These are phyloP conservation scores for Fomitiporia mediterranea DNA, from an alignment of 1,284 basidiomycete species.

Conservation along the genomic window DNA sequence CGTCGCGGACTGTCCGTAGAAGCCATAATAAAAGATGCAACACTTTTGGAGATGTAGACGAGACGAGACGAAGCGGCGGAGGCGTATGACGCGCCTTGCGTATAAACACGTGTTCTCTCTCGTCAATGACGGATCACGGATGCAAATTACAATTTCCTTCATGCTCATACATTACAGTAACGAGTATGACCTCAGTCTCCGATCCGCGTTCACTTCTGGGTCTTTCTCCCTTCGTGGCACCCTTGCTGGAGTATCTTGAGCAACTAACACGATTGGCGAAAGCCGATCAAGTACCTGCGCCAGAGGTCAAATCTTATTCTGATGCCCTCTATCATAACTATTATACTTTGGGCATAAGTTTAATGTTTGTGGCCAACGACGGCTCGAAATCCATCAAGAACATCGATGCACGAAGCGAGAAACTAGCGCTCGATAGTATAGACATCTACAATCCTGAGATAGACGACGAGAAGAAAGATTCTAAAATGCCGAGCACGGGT, in stretches of 20 bases:
- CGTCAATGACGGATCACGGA: too few relatives aligned
- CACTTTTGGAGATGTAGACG: too few relatives aligned
- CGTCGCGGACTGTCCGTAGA: not conserved
- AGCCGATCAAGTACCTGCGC: slow-evolving; percentile 28
- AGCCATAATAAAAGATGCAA: not conserved
- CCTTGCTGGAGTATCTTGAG: slow-evolving; percentile 41
- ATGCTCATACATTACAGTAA: not conserved
- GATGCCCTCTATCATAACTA: slow-evolving; percentile 87
- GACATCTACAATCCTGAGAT: slow-evolving; percentile 70
- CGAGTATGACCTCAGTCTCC: not conserved
- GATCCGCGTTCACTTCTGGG: slow-evolving; percentile 30
- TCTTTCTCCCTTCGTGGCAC: slow-evolving; percentile 39
- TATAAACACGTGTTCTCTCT: not conserved
- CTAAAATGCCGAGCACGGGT: slow-evolving; percentile 30
- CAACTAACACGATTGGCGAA: slow-evolving; percentile 31
- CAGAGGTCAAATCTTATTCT: slow-evolving; percentile 71
- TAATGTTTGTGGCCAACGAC: slow-evolving; percentile 59
- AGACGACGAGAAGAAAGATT: slow-evolving; percentile 26
- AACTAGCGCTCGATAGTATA: slow-evolving; percentile 61
- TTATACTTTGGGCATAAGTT: slow-evolving; percentile 68
- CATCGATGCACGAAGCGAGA: slow-evolving; percentile 37
- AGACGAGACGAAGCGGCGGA: not conserved
- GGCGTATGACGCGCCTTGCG: not conserved
- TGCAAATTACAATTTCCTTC: not conserved
- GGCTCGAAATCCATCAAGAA: slow-evolving; percentile 56